A percentile compares a stretch with the other conserved stretches of the same genome.
Evolutionary conservation across 2,329 filamentous ascomycete species (phyloP).

Genomic region (Hypoxylon sp.): DNA sequence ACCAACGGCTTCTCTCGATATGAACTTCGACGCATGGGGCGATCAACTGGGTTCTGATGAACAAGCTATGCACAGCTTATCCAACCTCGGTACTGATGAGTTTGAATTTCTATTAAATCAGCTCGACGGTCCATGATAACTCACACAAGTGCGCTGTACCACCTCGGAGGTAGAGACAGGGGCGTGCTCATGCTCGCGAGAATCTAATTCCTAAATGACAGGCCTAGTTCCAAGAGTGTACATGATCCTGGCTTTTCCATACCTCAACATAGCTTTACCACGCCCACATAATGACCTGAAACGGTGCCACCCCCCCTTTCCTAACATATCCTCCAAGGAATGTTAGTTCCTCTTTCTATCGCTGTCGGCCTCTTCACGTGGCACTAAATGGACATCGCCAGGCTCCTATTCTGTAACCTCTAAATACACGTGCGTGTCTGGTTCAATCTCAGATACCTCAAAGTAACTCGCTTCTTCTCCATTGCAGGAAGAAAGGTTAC

Average conservation of each 20-base stretch:
- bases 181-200: background rate
- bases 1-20: background rate
- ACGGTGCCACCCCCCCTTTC: constrained; percentile 8
- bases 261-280: background rate
- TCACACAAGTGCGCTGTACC: background rate
- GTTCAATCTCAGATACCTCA: background rate
- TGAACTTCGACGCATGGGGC: background rate
- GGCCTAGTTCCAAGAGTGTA: too few species aligned
- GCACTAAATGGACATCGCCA: background rate
- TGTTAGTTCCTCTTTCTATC: background rate
- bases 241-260: background rate
- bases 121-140: background rate
- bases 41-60: background rate
- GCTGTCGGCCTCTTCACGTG: background rate
- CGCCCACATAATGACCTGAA: background rate
- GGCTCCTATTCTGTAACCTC: background rate
- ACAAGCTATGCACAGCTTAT: background rate
- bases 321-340: constrained; percentile 15
- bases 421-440: background rate
- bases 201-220: too few species aligned
- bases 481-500: too few species aligned
- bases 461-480: too few species aligned
- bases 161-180: background rate
- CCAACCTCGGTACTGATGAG: background rate
- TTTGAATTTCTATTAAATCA: background rate